phyloP scores from a whole-genome alignment of 2,329 filamentous ascomycete species.

The Acephala macrosclerotiorum region DNA sequence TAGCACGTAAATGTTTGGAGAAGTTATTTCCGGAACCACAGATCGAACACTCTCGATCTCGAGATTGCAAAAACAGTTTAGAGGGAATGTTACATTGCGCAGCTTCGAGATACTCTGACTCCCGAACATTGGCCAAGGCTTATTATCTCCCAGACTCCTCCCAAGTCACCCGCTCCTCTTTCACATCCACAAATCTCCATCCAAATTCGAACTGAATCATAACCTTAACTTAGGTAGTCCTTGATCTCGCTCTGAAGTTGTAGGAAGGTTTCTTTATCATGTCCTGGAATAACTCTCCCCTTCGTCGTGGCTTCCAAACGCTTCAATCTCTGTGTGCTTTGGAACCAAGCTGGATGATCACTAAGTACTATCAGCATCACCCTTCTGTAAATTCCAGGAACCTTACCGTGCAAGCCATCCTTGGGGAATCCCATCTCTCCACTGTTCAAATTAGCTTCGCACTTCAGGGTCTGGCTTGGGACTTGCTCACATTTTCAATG shows the following conservation, averaged over 20 bases:
- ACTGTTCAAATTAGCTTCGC: constrained; percentile 25
- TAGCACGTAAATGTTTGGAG: background rate
- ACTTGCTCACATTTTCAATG: constrained; percentile 39
- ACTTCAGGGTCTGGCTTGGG: background rate
- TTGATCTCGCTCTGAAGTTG: constrained; percentile 39
- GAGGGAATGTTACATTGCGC: background rate
- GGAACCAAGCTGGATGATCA: constrained; percentile 45
- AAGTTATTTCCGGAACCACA: constrained; percentile 2
- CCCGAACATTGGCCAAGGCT: background rate
- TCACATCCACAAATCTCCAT: background rate
- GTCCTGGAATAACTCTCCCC: constrained; percentile 39
- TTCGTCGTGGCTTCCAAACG: constrained; percentile 42
- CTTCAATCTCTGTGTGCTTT: constrained; percentile 43
- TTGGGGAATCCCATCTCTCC: constrained; percentile 43
- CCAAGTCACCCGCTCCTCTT: no score
- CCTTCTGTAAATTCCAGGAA: no score
- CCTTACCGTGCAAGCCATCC: constrained; percentile 44
- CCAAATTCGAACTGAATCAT: background rate
- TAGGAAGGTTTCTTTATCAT: constrained; percentile 40
- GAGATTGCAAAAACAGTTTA: background rate
- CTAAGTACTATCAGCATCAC: constrained; percentile 24
- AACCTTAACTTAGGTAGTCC: constrained; percentile 30
- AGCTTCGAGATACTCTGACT: background rate
- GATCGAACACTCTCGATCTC: background rate
- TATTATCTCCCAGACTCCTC: background rate